Conservation (phyloP, 164 flowering plant species). For the Cinnamomum micranthum region DNA sequence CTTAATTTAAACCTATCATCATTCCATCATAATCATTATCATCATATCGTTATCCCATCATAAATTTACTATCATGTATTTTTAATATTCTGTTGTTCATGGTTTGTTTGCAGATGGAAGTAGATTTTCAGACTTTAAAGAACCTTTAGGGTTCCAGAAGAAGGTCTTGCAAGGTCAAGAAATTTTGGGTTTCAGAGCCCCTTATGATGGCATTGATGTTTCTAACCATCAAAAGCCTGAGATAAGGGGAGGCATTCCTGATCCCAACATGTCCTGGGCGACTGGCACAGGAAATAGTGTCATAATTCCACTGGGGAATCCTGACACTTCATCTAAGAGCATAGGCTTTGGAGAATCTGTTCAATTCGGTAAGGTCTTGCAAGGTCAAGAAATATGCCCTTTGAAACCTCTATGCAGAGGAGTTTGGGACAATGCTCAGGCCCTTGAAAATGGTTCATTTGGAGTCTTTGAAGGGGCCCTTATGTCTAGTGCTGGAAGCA, state of each 20-base stretch:
- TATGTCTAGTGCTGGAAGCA: slow-evolving; percentile 26
- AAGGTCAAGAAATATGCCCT: slow-evolving; percentile 90
- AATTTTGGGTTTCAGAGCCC: slow-evolving; percentile 50
- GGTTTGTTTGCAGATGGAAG: slow-evolving; percentile 46
- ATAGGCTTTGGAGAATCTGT: slow-evolving; percentile 60
- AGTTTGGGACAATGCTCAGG: slow-evolving; percentile 20
- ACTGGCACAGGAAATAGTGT: slow-evolving; percentile 27
- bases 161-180: slow-evolving; percentile 99
- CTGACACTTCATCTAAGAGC: slow-evolving; percentile 34
- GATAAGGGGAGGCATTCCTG: slow-evolving; percentile 33
- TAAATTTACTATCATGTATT: too few species aligned
- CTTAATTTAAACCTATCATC: too few species aligned
- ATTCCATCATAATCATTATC: too few species aligned
- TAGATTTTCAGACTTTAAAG: slow-evolving; percentile 66
- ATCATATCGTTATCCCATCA: too few species aligned
- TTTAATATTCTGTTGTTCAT: too few species aligned
- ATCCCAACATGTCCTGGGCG: slow-evolving; percentile 26
- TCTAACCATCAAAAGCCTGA: slow-evolving; percentile 41
- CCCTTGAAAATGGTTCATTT: slow-evolving; percentile 27
- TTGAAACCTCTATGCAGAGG: slow-evolving; percentile 31
- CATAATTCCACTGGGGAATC: slow-evolving; percentile 20
- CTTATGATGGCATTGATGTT: slow-evolving; percentile 34
- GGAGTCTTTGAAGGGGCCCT: slow-evolving; percentile 35
- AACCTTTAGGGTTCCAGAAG: slow-evolving; percentile 80
- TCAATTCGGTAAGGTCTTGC: slow-evolving; percentile 93